A percentile compares a stretch with the other conserved stretches of the same genome.
These are phyloP conservation scores for Aspergillus udagawae DNA, from an alignment of 2,329 filamentous ascomycete species.

Conservation along the genomic window DNA sequence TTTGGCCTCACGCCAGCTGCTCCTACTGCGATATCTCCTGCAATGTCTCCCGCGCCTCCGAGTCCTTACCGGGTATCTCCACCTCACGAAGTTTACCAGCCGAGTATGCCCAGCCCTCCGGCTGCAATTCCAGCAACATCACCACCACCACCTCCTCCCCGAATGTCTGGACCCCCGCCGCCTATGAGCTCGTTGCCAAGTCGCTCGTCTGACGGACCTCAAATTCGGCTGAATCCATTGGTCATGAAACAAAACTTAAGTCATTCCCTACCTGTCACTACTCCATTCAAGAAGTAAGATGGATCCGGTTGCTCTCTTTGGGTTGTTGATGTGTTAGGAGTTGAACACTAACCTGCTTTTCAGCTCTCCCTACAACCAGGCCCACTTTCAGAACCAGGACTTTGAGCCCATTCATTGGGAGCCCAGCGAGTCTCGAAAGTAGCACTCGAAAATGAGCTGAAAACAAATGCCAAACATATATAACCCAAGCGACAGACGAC, in stretches of 20 bases:
- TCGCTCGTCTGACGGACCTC: constrained; percentile 34
- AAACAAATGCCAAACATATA: neutral
- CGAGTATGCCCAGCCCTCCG: constrained; percentile 24
- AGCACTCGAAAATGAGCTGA: neutral
- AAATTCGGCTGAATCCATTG: constrained; percentile 41
- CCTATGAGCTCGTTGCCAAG: constrained; percentile 32
- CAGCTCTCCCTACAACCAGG: constrained; percentile 44
- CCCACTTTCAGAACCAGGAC: constrained; percentile 44
- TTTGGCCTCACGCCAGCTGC: constrained; percentile 26
- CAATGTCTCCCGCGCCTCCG: constrained; percentile 27
- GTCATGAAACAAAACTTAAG: constrained; percentile 39
- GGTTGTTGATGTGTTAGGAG: neutral
- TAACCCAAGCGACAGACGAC: neutral
- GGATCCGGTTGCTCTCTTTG: neutral
- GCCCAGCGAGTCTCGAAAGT: constrained; percentile 36
- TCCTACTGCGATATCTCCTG: constrained; percentile 28
- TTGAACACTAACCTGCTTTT: constrained; percentile 1
- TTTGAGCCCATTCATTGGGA: constrained; percentile 46
- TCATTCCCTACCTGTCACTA: constrained; percentile 37
- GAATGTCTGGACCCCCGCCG: constrained; percentile 25
- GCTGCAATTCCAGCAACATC: constrained; percentile 26
- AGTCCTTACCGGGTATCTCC: constrained; percentile 29
- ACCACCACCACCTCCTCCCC: constrained; percentile 22
- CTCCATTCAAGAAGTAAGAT: constrained; percentile 41
- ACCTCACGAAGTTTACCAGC: constrained; percentile 33